Base-by-base conservation (phyloP, 1,284 basidiomycete genomes). In the Rhodotorula sp. region DNA sequence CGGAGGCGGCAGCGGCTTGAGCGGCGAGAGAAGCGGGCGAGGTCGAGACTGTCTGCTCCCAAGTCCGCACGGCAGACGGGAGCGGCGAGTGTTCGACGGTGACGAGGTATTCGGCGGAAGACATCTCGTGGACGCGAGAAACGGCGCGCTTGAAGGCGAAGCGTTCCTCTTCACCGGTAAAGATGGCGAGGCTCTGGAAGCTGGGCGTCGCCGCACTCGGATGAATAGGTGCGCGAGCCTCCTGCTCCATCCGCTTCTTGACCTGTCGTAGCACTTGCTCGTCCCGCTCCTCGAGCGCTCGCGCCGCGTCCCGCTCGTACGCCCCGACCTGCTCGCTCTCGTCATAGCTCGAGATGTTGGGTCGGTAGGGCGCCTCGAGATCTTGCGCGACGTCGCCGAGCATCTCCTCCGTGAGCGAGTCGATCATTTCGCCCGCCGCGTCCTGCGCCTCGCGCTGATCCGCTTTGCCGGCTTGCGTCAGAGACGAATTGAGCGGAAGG, bases 91-190 rank as follows among this genome's bases (percentile, higher is more conserved):
- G 71, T 7, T 60, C 47, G 1, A 67, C 68, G 17, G 66, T 71
- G 22, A 70, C 68, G 60, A 75, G 74, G 79, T 88, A 88, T 32
- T 79, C 79, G 29, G 82, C 81, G 59, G 84, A 85, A 30, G 85
- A 86, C 86, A 89, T 89, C 79, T 90, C 88, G 60, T 85, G 81
- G 44, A 89, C 78, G 22, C 88, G 82, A 10, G 87, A 89, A 1
- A 89, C 83, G 0, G 88, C 88, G 46, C 88, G 85, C 78, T 87
- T 86, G 69, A 74, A 78, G 11, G 67, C 71, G 63, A 75, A 64
- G 51, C 81, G 56, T 64, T 76, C 74, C 39, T 75, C 74, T 39
- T 75, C 75, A 81, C 86, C 86, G 0, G 87, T 88, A 79, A 89
- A 89, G 68, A 89, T 87, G 0, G 86, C 85, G 47, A 88, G 76